phyloP scores from a whole-genome alignment of 768 basidiomycete species.

The Antrodiella citrinella region DNA sequence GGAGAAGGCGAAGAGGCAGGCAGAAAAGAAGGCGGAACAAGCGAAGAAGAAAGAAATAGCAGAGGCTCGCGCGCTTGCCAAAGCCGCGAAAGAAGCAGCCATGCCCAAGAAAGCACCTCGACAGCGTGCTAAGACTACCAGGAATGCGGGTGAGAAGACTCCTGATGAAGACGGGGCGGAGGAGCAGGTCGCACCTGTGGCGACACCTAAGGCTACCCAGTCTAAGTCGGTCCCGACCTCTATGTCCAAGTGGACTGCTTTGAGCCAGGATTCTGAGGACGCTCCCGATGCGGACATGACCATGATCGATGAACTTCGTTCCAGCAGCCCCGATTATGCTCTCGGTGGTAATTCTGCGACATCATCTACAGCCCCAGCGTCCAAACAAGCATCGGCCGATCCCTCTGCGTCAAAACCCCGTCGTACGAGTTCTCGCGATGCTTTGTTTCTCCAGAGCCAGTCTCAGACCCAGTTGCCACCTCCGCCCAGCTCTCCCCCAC shows the following conservation, averaged over 20 bases:
- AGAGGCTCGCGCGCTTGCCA: slow-evolving; percentile 7
- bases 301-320: slow-evolving; percentile 26
- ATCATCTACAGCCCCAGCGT: neutral
- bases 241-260: slow-evolving; percentile 22
- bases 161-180: neutral
- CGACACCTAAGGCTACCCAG: slow-evolving; percentile 6
- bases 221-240: neutral
- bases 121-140: slow-evolving; percentile 10
- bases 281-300: slow-evolving; percentile 15
- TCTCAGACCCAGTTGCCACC: slow-evolving; percentile 8
- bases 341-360: neutral
- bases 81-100: slow-evolving; percentile 14
- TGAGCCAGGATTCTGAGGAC: slow-evolving; percentile 9
- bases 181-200: neutral
- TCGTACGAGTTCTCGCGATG: slow-evolving; percentile 11
- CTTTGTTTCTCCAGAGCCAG: slow-evolving; percentile 36
- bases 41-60: slow-evolving; percentile 11
- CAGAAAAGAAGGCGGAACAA: slow-evolving; percentile 11
- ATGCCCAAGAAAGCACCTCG: slow-evolving; percentile 12
- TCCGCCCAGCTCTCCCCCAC: neutral
- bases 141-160: slow-evolving; percentile 3
- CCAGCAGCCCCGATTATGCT: slow-evolving; percentile 23
- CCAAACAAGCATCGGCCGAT: neutral
- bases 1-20: slow-evolving; percentile 12
- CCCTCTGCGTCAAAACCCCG: neutral